A percentile compares a stretch with the other conserved stretches of the same genome.
Conservation (phyloP, 352 stramenopile genomes). For the Globisporangium solare region DNA sequence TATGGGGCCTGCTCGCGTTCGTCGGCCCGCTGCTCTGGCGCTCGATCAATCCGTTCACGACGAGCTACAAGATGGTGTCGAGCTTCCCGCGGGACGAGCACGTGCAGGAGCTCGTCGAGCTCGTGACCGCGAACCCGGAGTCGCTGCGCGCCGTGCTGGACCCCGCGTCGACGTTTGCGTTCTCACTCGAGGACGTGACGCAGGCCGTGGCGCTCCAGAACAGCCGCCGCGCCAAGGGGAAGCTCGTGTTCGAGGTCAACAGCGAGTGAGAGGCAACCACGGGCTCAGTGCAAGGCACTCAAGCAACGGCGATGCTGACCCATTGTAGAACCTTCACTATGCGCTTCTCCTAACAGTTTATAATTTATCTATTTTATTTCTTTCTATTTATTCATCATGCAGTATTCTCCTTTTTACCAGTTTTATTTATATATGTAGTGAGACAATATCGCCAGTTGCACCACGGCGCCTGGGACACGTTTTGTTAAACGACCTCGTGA, state of each 20-base stretch:
- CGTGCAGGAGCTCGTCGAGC: slow-evolving; percentile 32
- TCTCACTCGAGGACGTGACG: slow-evolving; percentile 50
- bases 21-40: slow-evolving; percentile 17
- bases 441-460: too few relatives aligned
- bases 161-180: slow-evolving; percentile 47
- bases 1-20: slow-evolving; percentile 26
- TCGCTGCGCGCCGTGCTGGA: slow-evolving; percentile 57
- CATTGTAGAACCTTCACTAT: too few relatives aligned
- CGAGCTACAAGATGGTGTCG: slow-evolving; percentile 25
- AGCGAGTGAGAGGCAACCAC: too few relatives aligned
- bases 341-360: too few relatives aligned
- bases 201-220: slow-evolving; percentile 50
- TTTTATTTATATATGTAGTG: too few relatives aligned
- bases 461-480: too few relatives aligned
- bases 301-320: too few relatives aligned
- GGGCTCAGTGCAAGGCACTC: too few relatives aligned
- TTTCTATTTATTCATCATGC: too few relatives aligned
- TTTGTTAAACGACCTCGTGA: too few relatives aligned
- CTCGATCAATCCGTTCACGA: slow-evolving; percentile 27
- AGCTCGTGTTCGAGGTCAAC: slow-evolving; percentile 43
- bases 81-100: slow-evolving; percentile 33
- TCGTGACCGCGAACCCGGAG: slow-evolving; percentile 29
- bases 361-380: too few relatives aligned
- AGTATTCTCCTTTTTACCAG: too few relatives aligned
- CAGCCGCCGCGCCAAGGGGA: slow-evolving; percentile 72